Conservation (phyloP, 257 asterid genomes). For the Petrea volubilis region DNA sequence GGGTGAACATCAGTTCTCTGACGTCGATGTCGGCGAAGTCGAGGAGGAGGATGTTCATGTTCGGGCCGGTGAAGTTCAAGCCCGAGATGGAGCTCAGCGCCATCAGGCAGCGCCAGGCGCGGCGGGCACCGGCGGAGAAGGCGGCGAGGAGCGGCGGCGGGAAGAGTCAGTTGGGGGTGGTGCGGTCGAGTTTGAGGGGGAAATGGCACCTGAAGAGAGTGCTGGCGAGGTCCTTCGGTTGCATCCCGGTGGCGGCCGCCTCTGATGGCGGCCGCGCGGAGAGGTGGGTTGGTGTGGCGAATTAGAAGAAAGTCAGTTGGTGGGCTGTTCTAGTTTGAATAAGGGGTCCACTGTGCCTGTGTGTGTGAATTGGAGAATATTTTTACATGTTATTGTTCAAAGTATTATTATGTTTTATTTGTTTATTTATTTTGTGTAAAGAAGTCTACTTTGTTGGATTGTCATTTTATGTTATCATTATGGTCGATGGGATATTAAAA, state of each 20-base stretch:
- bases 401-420: background rate
- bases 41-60: slow-evolving; percentile 68
- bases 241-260: slow-evolving; percentile 29
- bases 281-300: slow-evolving; percentile 14
- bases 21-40: slow-evolving; percentile 77
- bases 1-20: slow-evolving; percentile 56
- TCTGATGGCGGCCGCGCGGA: slow-evolving; percentile 13
- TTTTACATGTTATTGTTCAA: no score
- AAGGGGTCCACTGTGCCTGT: no score
- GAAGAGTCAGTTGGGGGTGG: slow-evolving; percentile 26
- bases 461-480: no score
- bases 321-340: no score
- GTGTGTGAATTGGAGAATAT: slow-evolving; percentile 10
- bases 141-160: slow-evolving; percentile 24
- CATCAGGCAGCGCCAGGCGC: slow-evolving; percentile 57
- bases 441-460: background rate
- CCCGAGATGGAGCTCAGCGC: slow-evolving; percentile 79
- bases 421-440: background rate
- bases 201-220: slow-evolving; percentile 32
- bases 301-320: background rate
- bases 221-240: slow-evolving; percentile 51
- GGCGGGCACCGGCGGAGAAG: slow-evolving; percentile 16
- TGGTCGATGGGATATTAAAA: no score
- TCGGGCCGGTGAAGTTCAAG: slow-evolving; percentile 71
- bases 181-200: slow-evolving; percentile 30